A percentile compares a stretch with the other conserved stretches of the same genome.
Conservation (phyloP, 1,284 basidiomycete genomes). For the Neonothopanus nambi region DNA sequence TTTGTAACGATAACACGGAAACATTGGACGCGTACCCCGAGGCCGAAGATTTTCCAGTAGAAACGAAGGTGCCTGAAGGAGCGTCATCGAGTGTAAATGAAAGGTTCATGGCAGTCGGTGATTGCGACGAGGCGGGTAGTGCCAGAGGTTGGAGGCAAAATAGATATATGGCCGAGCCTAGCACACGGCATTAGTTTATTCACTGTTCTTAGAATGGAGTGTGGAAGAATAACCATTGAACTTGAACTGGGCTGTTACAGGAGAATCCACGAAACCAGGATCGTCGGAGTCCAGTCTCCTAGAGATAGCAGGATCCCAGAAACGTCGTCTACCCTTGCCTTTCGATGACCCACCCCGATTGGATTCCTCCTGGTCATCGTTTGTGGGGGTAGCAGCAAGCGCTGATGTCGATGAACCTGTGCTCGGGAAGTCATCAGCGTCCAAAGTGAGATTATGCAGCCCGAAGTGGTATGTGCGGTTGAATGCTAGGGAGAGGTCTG, state of each 20-base stretch:
- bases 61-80: conserved; percentile 10
- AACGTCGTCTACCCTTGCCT: background rate
- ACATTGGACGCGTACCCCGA: conserved; percentile 28
- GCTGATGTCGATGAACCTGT: background rate
- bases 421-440: background rate
- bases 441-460: conserved; percentile 3
- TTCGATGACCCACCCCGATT: background rate
- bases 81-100: conserved; percentile 32
- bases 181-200: conserved; percentile 13
- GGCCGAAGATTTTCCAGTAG: conserved; percentile 11
- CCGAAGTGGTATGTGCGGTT: conserved; percentile 12
- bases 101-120: conserved; percentile 32
- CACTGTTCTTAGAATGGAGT: background rate
- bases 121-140: conserved; percentile 11
- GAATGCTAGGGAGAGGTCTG: background rate
- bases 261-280: conserved; percentile 33
- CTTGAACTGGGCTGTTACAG: conserved; percentile 45
- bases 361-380: background rate
- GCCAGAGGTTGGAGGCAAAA: conserved; percentile 35
- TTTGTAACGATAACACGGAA: conserved; percentile 37
- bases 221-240: conserved; percentile 44
- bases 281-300: conserved; percentile 36
- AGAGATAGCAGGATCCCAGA: background rate
- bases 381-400: background rate
- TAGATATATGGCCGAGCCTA: conserved; percentile 38